These are phyloP conservation scores for Fusarium nelsonii DNA, from an alignment of 2,329 filamentous ascomycete species.

Conservation along the genomic window DNA sequence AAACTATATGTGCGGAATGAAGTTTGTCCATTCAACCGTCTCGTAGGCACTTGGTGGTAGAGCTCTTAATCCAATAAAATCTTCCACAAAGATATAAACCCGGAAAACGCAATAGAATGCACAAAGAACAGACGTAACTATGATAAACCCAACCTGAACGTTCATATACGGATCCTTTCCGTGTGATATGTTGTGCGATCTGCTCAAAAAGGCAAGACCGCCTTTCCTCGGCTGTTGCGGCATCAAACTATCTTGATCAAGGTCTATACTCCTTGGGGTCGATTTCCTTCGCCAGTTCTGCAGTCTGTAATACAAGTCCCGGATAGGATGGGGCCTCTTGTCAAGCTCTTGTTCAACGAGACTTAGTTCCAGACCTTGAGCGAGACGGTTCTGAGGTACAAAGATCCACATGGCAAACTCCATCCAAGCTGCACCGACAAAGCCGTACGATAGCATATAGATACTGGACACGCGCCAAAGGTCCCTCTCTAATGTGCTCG, in stretches of 20 bases:
- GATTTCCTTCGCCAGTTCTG: background rate
- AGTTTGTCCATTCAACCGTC: conserved; percentile 14
- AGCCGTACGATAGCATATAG: conserved; percentile 20
- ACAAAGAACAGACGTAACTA: conserved; percentile 9
- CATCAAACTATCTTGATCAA: background rate
- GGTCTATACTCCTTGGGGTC: rapidly evolving
- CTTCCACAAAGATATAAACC: conserved; percentile 11
- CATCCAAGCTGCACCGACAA: conserved; percentile 19
- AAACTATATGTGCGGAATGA: conserved; percentile 31
- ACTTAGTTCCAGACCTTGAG: background rate
- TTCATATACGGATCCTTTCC: conserved; percentile 7
- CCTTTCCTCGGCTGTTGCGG: background rate
- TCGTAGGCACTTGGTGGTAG: conserved; percentile 13
- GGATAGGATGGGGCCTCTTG: background rate
- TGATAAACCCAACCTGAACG: conserved; percentile 8
- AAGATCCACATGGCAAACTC: conserved; percentile 29
- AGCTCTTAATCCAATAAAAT: conserved; percentile 10
- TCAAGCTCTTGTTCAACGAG: background rate
- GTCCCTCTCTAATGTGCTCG: background rate
- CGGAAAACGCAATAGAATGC: conserved; percentile 4
- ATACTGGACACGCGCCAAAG: conserved; percentile 24
- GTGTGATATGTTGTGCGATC: conserved; percentile 11
- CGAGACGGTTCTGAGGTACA: background rate
- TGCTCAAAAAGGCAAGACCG: background rate
- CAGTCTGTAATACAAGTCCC: background rate